Percentiles rank a stretch among this genome's conserved stretches.
Evolutionary conservation across 176 grass and related monocot species (phyloP).

Genomic region (Avena eriantha): DNA sequence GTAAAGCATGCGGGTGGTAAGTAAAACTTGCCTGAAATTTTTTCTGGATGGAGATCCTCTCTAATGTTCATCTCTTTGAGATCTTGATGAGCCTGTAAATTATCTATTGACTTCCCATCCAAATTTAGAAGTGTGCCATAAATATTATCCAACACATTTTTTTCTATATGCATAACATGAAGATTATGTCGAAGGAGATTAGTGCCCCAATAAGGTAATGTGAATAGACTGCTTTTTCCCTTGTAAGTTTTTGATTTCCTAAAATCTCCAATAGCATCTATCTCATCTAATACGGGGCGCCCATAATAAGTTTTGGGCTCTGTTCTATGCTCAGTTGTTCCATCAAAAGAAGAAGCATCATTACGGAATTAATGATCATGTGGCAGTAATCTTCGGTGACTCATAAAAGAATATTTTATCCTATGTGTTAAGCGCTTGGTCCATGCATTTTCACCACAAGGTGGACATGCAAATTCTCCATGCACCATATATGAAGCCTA

Average conservation of each 20-base stretch:
- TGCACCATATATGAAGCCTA: conserved; percentile 25
- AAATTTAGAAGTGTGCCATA: neutral
- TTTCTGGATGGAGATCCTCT: neutral
- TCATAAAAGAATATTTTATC: conserved; percentile 20
- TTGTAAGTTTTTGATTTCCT: neutral
- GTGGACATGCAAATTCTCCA: conserved; percentile 5
- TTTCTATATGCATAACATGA: conserved; percentile 1
- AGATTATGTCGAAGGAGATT: conserved; percentile 4
- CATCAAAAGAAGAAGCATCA: conserved; percentile 1
- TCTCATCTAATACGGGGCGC: neutral
- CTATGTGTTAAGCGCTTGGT: neutral
- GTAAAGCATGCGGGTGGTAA: neutral
- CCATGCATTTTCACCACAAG: conserved; percentile 4
- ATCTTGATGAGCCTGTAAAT: conserved; percentile 1
- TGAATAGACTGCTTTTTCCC: neutral
- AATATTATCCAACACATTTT: neutral
- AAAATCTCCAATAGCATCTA: neutral
- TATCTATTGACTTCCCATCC: conserved; percentile 5
- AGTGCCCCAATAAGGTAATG: neutral
- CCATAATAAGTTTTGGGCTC: neutral
- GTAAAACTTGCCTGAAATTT: neutral
- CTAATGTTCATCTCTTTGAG: neutral
- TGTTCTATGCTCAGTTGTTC: neutral
- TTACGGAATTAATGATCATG: neutral
- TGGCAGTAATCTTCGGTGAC: neutral